These are phyloP conservation scores for Cucurbita maxima DNA, from an alignment of 306 rosid genomes.

Conservation along the genomic window DNA sequence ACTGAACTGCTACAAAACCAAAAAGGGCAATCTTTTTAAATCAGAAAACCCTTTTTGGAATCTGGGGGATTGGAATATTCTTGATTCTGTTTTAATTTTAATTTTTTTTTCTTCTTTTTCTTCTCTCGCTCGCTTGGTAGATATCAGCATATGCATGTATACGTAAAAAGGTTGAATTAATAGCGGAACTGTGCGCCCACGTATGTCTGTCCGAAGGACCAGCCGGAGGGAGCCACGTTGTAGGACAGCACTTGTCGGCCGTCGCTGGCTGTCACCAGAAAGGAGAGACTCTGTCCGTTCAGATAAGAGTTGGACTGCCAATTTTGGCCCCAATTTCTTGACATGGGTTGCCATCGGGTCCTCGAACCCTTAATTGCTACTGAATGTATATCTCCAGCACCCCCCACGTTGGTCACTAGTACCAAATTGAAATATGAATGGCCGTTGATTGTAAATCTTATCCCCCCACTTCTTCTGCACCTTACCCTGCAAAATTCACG, in stretches of 20 bases:
- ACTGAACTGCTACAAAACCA: not conserved
- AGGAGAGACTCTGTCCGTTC: constrained; percentile 43
- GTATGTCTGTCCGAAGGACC: constrained; percentile 55
- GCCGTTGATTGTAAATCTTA: constrained; percentile 47
- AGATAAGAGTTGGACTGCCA: constrained; percentile 48
- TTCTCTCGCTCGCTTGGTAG: not conserved
- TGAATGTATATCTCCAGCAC: constrained; percentile 49
- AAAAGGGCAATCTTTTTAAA: not conserved
- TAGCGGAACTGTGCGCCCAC: constrained; percentile 35
- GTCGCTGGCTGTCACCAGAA: constrained; percentile 35
- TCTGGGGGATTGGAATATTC: not conserved
- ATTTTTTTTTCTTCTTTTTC: too few species aligned
- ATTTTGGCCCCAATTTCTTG: constrained; percentile 60
- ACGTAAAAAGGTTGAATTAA: not conserved
- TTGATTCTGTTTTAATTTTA: too few species aligned
- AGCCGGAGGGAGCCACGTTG: constrained; percentile 36
- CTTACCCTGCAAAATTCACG: constrained; percentile 16
- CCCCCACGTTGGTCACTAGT: constrained; percentile 46
- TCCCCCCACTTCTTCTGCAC: constrained; percentile 50
- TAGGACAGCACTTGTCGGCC: constrained; percentile 28
- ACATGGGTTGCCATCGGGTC: constrained; percentile 42
- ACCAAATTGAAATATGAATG: constrained; percentile 55
- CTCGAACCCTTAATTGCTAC: constrained; percentile 46
- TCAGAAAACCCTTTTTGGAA: not conserved
- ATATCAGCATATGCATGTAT: too few species aligned